Base-by-base conservation (phyloP, 257 asterid genomes). In the Voacanga thouarsii region DNA sequence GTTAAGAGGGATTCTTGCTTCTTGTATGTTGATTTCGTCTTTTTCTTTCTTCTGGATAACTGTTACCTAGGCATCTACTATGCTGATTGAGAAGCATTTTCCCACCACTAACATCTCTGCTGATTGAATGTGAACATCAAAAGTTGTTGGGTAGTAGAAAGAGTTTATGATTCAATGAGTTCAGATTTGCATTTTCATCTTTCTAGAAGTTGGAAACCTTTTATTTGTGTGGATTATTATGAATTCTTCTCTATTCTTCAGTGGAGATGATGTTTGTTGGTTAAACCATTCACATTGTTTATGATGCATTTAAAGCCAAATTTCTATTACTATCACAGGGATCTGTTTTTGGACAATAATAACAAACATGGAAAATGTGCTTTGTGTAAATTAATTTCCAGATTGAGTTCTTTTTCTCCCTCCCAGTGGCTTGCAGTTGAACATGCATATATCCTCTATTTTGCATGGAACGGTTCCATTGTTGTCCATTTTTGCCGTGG, bases 21-120 rank as follows among this genome's bases (percentile, higher is more conserved):
- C 80, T 43, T 81, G 82, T 86, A 87, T 84, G 47, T 18, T 44
- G 75, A 37, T 83, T 45, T 83, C 67, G 57, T 78, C 77, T 45
- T 80, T 82, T 82, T 83, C 79, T 75, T 37, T 75, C 47, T 73
- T 67, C 65, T 24, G 72, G 79, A 74, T 75, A 72, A 59, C 56
- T 73, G 75, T 51, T 60, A 7, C 45, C 10, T 19, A 63, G 45
- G 45, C 73, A 47, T 47, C 72, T 44, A 30, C 33, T 45, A 9
- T 28, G 28, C 55, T 44, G 72, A 56, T 75, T 64, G 9, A 24
- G 57, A n/a, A 59, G 57, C 55, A 39, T 24, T 59, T n/a, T 14
- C 7, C 18, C 72, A 50, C 43, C 53, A 3, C 23, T 18, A 24
- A 1, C 45, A n/a, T 39, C 30, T 37, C 56, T 24, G 71, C 23